Percentiles rank a stretch among this genome's conserved stretches.
These are phyloP conservation scores for Anisodus tanguticus DNA, from an alignment of 257 asterid species.

Conservation along the genomic window DNA sequence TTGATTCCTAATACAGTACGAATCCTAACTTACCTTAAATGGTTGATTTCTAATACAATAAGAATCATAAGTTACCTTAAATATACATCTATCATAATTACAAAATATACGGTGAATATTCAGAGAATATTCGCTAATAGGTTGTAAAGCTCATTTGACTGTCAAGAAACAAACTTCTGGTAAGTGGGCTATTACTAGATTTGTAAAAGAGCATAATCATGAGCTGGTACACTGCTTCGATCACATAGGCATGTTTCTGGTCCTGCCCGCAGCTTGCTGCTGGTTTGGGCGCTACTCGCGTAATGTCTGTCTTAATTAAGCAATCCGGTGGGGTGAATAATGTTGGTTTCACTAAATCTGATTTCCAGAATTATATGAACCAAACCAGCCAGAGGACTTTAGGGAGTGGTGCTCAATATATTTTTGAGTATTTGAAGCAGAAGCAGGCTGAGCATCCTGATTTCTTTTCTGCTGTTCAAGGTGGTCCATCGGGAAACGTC, in stretches of 20 bases:
- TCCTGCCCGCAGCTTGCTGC: conserved; percentile 90
- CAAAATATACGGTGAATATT: no score
- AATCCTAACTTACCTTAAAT: no score
- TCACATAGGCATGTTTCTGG: conserved; percentile 94
- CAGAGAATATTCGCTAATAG: no score
- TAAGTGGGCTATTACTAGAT: conserved; percentile 75
- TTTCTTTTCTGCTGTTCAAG: conserved; percentile 81
- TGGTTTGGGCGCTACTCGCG: conserved; percentile 93
- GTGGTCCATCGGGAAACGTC: conserved; percentile 64
- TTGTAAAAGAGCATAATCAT: conserved; percentile 82
- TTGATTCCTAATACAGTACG: no score
- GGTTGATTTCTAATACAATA: no score
- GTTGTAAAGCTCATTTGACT: conserved; percentile 85
- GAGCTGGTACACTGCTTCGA: conserved; percentile 84
- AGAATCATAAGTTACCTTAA: no score
- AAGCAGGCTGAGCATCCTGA: conserved; percentile 68
- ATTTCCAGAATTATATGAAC: conserved; percentile 85
- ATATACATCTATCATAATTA: no score
- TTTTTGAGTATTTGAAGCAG: conserved; percentile 81
- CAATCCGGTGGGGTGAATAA: conserved; percentile 92
- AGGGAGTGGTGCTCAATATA: conserved; percentile 87
- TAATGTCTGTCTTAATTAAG: conserved; percentile 86
- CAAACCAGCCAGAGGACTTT: conserved; percentile 75
- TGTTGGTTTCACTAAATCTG: conserved; percentile 93
- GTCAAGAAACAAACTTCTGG: conserved; percentile 87